Conservation (phyloP, 2,329 filamentous ascomycete genomes). For the Ophiostoma pallidulum region DNA sequence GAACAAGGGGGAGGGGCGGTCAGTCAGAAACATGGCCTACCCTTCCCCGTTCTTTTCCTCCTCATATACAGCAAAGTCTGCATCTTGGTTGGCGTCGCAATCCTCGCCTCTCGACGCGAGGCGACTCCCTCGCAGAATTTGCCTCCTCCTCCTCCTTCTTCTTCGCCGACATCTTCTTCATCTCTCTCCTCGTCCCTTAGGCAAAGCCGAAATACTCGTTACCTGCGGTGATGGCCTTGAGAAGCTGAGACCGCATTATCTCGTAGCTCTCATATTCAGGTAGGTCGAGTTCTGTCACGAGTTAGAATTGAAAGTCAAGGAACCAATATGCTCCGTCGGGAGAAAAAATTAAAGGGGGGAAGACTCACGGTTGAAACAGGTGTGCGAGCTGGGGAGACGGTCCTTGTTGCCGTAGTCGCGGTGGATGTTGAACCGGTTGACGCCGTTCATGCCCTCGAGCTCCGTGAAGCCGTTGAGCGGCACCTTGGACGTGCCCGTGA, state of each 20-base stretch:
- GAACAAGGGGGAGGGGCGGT: too few relatives aligned
- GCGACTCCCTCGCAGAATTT: not conserved
- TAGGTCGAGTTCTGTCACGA: slow-evolving; percentile 73
- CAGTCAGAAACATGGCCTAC: not conserved
- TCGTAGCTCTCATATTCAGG: slow-evolving; percentile 98
- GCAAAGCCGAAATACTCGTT: slow-evolving; percentile 98
- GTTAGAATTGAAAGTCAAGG: not conserved
- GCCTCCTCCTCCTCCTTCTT: not conserved
- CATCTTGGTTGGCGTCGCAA: too few relatives aligned
- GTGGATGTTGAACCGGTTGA: slow-evolving; percentile 97
- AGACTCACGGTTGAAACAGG: slow-evolving; percentile 95
- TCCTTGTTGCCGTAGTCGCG: slow-evolving; percentile 96
- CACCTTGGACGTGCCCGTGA: slow-evolving; percentile 96
- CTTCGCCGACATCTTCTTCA: not conserved
- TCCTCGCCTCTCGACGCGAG: too few relatives aligned
- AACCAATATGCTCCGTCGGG: too few relatives aligned
- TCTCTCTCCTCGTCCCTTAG: slow-evolving; percentile 32
- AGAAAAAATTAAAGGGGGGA: not conserved
- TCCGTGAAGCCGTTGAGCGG: slow-evolving; percentile 98
- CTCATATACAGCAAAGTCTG: not conserved
- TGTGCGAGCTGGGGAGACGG: slow-evolving; percentile 89
- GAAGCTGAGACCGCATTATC: slow-evolving; percentile 71
- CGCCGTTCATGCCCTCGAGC: slow-evolving; percentile 97
- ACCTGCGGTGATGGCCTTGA: slow-evolving; percentile 95
- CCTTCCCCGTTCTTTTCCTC: not conserved